Conservation (phyloP, 345 rosid species). For the thale cress (Arabidopsis thaliana) region TAIR10.1 NC_003071.7:558501-559000, state of each 20-base stretch:
- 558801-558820: constrained; percentile 36
- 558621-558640: background rate
- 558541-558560: constrained; percentile 37
- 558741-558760: constrained; percentile 40
- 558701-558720: background rate
- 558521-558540: constrained; percentile 33
- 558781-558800: constrained; percentile 45
- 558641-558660: constrained; percentile 33
- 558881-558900: constrained; percentile 28
- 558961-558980: background rate
- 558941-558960: constrained; percentile 19
- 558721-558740: constrained; percentile 19
- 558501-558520: constrained; percentile 30
- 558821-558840: constrained; percentile 23
- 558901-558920: constrained; percentile 39
- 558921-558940: constrained; percentile 19
- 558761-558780: constrained; percentile 37
- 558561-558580: constrained; percentile 46
- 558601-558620: constrained; percentile 66
- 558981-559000: background rate
- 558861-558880: no score
- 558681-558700: background rate
- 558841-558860: constrained; percentile 16
- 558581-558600: constrained; percentile 80
- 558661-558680: constrained; percentile 22